Percentiles rank a stretch among this genome's conserved stretches.
These are phyloP conservation scores for Tetradesmus lagerheimii DNA, from an alignment of 139 green algal genomes.

Conservation along the genomic window DNA sequence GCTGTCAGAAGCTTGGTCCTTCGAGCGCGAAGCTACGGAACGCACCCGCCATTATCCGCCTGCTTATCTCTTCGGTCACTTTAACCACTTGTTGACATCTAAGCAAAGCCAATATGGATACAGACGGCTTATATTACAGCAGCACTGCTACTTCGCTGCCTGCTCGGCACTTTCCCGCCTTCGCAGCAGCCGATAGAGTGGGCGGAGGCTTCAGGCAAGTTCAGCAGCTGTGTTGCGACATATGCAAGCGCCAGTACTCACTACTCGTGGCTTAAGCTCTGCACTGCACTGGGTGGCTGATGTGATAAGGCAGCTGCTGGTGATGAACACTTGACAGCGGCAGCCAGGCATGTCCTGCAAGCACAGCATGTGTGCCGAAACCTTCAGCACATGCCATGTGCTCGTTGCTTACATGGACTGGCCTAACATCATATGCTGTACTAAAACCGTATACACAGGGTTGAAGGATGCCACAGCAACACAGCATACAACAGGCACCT, in stretches of 20 bases:
- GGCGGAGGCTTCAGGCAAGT: not conserved
- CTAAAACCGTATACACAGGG: not conserved
- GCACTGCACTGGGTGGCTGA: too few relatives aligned
- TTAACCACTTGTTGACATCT: not conserved
- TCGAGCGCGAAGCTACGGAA: not conserved
- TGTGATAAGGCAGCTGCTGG: not conserved
- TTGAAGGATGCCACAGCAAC: conserved; percentile 14
- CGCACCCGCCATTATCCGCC: not conserved
- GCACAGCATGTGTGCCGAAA: not conserved
- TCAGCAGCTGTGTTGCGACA: not conserved
- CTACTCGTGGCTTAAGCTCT: too few relatives aligned
- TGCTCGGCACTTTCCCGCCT: conserved; percentile 30
- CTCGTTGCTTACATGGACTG: not conserved
- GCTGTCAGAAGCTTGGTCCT: too few relatives aligned
- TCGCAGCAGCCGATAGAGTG: not conserved
- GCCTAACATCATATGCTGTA: not conserved
- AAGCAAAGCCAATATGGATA: not conserved
- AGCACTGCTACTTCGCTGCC: not conserved
- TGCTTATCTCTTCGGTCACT: not conserved
- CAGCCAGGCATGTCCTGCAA: not conserved
- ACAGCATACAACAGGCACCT: conserved; percentile 11
- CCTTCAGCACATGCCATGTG: not conserved
- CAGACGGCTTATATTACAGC: not conserved
- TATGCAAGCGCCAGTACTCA: not conserved
- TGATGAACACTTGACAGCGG: not conserved